Evolutionary conservation across 495 filamentous ascomycete species (phyloP), one percentile per base, ranked within the genome.

Genomic region (Penicillium cosmopolitanum): DNA sequence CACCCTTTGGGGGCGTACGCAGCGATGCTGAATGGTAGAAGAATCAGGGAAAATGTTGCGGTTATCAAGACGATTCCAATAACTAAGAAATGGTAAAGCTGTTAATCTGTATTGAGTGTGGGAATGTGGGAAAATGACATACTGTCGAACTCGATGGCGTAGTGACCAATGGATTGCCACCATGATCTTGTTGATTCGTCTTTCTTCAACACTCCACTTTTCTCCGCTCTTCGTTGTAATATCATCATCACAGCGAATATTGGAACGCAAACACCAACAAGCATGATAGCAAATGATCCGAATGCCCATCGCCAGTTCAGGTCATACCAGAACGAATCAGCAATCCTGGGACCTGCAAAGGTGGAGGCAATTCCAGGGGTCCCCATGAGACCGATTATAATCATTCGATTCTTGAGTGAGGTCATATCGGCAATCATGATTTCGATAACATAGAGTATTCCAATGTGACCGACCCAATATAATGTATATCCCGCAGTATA

Each of bases 351-450:
- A 2, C 69, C 69, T 18, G 60, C 63, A 19, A 65, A 73, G 4
- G 62, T 65, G 42, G 83, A 86, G 35, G 77, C 74, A 40, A 88
- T 84, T 71, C 83, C 84, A 4, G 86, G 86, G 3, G 84, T 84
- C 10, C 69, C 69, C 19, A 75, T 67, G 53, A 83, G 82, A 9
- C 81, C 86, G 55, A 80, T 76, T 62, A 84, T 78, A 35, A 87
- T 58, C 18, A 71, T 77, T 71, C 86, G 75, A 72, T 87, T 86
- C 43, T 75, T 77, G 48, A 89, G 71, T 12, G 72, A 68, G 0
- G 86, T 84, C 8, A 82, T 84, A 64, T 89, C 86, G 60, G 86
- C 83, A 51, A 84, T 75, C 71, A 89, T 84, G 65, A 87, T 70
- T 38, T 72, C 70, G 8, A 85, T 69, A 18, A 75, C 68, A 72